These are phyloP conservation scores for Omphalotus olearius DNA, from an alignment of 1,284 basidiomycete genomes.

Conservation along the genomic window DNA sequence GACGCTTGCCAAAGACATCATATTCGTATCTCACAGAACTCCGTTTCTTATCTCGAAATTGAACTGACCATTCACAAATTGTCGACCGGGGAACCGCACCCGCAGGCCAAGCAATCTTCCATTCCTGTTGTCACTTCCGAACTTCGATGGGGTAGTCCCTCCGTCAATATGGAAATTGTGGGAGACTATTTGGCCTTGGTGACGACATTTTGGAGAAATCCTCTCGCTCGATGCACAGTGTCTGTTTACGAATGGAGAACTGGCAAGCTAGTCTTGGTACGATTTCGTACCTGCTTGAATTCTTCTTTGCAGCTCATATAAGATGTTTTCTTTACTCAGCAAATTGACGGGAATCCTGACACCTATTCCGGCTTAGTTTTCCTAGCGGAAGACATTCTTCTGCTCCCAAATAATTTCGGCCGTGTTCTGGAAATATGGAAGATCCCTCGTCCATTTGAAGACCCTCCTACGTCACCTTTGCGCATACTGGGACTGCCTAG, in stretches of 20 bases:
- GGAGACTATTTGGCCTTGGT: constrained; percentile 42
- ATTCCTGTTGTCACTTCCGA: constrained; percentile 26
- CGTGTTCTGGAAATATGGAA: constrained; percentile 35
- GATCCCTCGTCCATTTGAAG: constrained; percentile 22
- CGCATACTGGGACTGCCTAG: constrained; percentile 32
- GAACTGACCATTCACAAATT: constrained; percentile 34
- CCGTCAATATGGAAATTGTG: constrained; percentile 43
- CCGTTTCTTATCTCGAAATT: constrained; percentile 3
- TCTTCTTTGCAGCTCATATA: constrained; percentile 1
- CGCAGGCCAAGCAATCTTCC: constrained; percentile 30
- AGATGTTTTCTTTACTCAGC: constrained; percentile 16
- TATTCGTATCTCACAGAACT: background rate
- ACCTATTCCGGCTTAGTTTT: constrained; percentile 39
- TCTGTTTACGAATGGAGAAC: constrained; percentile 41
- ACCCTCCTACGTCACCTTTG: constrained; percentile 19
- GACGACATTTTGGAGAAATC: constrained; percentile 25
- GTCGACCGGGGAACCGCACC: constrained; percentile 38
- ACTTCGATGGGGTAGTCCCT: constrained; percentile 21
- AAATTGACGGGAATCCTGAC: constrained; percentile 20
- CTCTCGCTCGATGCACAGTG: constrained; percentile 24
- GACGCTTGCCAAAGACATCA: background rate
- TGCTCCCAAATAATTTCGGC: constrained; percentile 35
- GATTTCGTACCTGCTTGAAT: constrained; percentile 14
- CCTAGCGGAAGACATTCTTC: constrained; percentile 32
- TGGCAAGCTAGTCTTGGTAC: constrained; percentile 31